These are phyloP conservation scores for Millerozyma acaciae DNA, from an alignment of 805 yeast genomes.

Conservation along the genomic window DNA sequence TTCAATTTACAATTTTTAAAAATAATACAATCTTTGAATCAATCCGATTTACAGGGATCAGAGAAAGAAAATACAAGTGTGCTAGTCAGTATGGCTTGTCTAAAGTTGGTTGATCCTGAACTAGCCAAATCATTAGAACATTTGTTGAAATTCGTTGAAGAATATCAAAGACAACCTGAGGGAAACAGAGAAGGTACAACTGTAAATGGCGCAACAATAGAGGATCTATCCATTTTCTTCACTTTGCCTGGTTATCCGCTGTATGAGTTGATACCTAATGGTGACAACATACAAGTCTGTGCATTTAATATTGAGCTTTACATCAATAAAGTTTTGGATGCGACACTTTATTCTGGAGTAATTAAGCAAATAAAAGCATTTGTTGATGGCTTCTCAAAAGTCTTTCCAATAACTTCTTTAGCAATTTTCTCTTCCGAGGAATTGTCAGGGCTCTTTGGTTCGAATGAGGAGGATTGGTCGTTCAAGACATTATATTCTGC, in stretches of 20 bases:
- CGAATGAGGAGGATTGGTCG: slow-evolving; percentile 85
- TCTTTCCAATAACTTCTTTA: slow-evolving; percentile 74
- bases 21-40: slow-evolving; percentile 41
- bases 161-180: slow-evolving; percentile 13
- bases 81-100: slow-evolving; percentile 29
- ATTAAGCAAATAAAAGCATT: slow-evolving; percentile 62
- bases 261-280: slow-evolving; percentile 55
- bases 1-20: slow-evolving; percentile 71
- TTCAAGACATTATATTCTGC: slow-evolving; percentile 52
- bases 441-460: slow-evolving; percentile 67
- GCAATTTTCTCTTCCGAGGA: slow-evolving; percentile 73
- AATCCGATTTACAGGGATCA: slow-evolving; percentile 8
- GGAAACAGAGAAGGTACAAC: slow-evolving; percentile 13
- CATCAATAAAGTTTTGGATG: slow-evolving; percentile 52
- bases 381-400: slow-evolving; percentile 74
- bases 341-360: slow-evolving; percentile 62
- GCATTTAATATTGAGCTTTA: slow-evolving; percentile 55
- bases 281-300: slow-evolving; percentile 48
- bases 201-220: slow-evolving; percentile 41
- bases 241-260: slow-evolving; percentile 74
- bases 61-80: slow-evolving; percentile 14
- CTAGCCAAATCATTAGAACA: slow-evolving; percentile 56
- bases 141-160: slow-evolving; percentile 41
- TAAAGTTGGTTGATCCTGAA: slow-evolving; percentile 52
- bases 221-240: slow-evolving; percentile 58